A percentile compares a stretch with the other conserved stretches of the same genome.
phyloP scores from a whole-genome alignment of 495 filamentous ascomycete species.

The Choiromyces venosus region DNA sequence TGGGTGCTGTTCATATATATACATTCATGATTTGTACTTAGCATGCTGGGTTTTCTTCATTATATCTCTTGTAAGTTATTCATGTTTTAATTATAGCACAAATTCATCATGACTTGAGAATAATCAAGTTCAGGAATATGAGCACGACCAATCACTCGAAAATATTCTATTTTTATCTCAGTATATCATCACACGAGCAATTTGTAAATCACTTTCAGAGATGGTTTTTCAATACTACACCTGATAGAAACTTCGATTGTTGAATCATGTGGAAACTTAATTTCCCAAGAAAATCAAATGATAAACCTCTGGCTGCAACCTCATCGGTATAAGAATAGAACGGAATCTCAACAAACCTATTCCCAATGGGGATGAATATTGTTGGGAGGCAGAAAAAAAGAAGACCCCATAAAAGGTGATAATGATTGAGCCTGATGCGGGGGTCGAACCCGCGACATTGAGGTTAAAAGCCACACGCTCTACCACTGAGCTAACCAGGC shows the following conservation, averaged over 20 bases:
- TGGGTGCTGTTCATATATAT: background rate
- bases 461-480: constrained; percentile 21
- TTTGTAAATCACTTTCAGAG: background rate
- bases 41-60: background rate
- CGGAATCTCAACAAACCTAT: background rate
- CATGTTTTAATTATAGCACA: background rate
- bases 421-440: background rate
- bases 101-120: background rate
- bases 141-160: background rate
- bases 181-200: background rate
- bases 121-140: background rate
- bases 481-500: constrained; percentile 17
- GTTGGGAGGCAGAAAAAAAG: background rate
- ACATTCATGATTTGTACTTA: background rate
- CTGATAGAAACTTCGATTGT: background rate
- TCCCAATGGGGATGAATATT: background rate
- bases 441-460: constrained; percentile 16
- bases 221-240: no score
- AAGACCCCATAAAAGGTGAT: background rate
- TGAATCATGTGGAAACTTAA: background rate
- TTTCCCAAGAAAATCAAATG: background rate
- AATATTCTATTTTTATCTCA: background rate
- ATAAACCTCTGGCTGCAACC: background rate
- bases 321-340: background rate
- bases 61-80: background rate